Evolutionary conservation across 2,329 filamentous ascomycete genomes (phyloP).

Genomic region (Macrophomina tecta): DNA sequence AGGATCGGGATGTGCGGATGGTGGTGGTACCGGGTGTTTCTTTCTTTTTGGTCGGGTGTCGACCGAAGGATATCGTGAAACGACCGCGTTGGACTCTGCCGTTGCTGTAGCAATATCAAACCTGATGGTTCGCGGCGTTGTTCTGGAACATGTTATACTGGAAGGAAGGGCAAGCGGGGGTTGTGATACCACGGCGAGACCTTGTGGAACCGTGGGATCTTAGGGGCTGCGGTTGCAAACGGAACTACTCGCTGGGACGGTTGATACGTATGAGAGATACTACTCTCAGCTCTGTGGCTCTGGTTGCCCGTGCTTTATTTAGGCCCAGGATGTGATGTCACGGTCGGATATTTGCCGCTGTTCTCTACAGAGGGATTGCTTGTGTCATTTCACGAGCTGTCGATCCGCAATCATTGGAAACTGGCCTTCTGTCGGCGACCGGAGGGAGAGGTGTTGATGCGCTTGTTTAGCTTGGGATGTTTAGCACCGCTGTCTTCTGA

Average conservation of each 20-base stretch:
- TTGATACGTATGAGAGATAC: background rate
- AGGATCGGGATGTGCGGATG: background rate
- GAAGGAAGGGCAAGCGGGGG: background rate
- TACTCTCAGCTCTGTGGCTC: background rate
- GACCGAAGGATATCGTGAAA: background rate
- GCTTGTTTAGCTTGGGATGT: background rate
- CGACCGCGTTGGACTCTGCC: background rate
- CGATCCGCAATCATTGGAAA: constrained; percentile 7
- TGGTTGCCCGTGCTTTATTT: background rate
- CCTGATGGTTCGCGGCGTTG: background rate
- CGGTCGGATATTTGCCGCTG: background rate
- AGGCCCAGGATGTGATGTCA: constrained; percentile 10
- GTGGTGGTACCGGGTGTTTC: background rate
- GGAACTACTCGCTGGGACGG: background rate
- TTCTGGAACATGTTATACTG: constrained; percentile 9
- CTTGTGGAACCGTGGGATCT: background rate
- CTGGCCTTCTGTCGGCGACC: background rate
- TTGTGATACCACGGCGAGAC: background rate
- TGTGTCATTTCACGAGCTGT: constrained; percentile 11
- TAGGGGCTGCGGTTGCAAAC: background rate
- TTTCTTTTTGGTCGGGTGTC: too few relatives aligned
- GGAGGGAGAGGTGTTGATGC: background rate
- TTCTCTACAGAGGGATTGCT: background rate
- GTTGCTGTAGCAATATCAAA: constrained; percentile 9
- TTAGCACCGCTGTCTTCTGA: too few relatives aligned